Evolutionary conservation across 495 filamentous ascomycete species (phyloP).

Genomic region (Xylaria acuta): DNA sequence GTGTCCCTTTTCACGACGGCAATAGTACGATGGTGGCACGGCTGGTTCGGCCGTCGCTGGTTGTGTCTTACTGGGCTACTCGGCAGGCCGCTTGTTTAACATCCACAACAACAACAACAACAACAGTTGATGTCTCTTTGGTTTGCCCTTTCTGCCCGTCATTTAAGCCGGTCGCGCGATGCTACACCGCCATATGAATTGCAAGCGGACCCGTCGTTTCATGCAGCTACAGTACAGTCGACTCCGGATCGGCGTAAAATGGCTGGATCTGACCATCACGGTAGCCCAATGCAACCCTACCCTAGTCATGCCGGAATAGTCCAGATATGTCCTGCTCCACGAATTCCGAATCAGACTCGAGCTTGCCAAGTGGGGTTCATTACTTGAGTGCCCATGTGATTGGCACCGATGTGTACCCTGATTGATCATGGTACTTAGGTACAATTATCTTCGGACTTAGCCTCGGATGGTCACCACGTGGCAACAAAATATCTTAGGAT

Average conservation of each 20-base stretch:
- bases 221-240: slow-evolving; percentile 17
- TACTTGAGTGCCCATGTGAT: slow-evolving; percentile 15
- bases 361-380: slow-evolving; percentile 2
- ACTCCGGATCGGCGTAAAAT: slow-evolving; percentile 23
- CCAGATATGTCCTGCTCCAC: slow-evolving; percentile 5
- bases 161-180: slow-evolving; percentile 6
- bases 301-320: slow-evolving; percentile 14
- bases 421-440: not conserved
- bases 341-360: not conserved
- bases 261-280: slow-evolving; percentile 24
- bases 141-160: slow-evolving; percentile 7
- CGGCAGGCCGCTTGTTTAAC: slow-evolving; percentile 8
- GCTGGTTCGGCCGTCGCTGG: not conserved
- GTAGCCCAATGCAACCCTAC: slow-evolving; percentile 27
- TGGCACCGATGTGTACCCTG: not conserved
- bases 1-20: not conserved
- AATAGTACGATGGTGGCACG: slow-evolving; percentile 5
- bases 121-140: not conserved
- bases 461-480: slow-evolving; percentile 22
- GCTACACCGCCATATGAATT: slow-evolving; percentile 30
- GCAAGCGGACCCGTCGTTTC: slow-evolving; percentile 22
- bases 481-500: slow-evolving; percentile 2
- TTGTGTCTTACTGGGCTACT: not conserved
- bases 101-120: slow-evolving; percentile 3
- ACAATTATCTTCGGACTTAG: slow-evolving; percentile 2